phyloP scores from a whole-genome alignment of 2,329 filamentous ascomycete genomes.

The Trichoderma atrobrunneum region DNA sequence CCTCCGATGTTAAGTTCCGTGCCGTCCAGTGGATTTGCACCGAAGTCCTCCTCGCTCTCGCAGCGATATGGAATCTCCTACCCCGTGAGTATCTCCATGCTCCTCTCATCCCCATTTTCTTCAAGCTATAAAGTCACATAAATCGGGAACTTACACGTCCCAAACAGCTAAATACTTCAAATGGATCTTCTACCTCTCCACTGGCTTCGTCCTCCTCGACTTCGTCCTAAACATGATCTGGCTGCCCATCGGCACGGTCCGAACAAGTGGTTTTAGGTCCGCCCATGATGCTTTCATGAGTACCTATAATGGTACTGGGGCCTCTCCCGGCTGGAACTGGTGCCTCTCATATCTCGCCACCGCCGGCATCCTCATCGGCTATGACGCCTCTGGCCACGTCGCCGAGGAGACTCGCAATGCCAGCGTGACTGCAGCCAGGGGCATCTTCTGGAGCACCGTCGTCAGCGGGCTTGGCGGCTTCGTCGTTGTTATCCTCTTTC shows the following conservation, averaged over 20 bases:
- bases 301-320: conserved; percentile 57
- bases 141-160: conserved; percentile 10
- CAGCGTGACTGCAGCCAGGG: conserved; percentile 51
- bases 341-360: conserved; percentile 60
- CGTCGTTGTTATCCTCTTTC: conserved; percentile 54
- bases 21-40: conserved; percentile 61
- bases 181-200: conserved; percentile 50
- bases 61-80: conserved; percentile 48
- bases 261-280: conserved; percentile 57
- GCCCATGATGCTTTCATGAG: conserved; percentile 58
- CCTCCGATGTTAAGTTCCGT: conserved; percentile 53
- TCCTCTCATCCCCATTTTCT: not conserved
- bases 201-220: conserved; percentile 52
- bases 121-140: not conserved
- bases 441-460: conserved; percentile 60
- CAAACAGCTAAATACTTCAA: conserved; percentile 43
- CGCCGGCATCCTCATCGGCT: conserved; percentile 58
- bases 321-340: conserved; percentile 60
- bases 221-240: conserved; percentile 60
- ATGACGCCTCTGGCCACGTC: conserved; percentile 59
- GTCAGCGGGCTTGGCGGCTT: conserved; percentile 56
- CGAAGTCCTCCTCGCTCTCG: conserved; percentile 49
- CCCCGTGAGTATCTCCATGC: conserved; percentile 40
- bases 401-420: conserved; percentile 62
- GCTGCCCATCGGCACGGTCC: conserved; percentile 55